phyloP scores from a whole-genome alignment of 805 yeast species.

The Wickerhamiella galacta region DNA sequence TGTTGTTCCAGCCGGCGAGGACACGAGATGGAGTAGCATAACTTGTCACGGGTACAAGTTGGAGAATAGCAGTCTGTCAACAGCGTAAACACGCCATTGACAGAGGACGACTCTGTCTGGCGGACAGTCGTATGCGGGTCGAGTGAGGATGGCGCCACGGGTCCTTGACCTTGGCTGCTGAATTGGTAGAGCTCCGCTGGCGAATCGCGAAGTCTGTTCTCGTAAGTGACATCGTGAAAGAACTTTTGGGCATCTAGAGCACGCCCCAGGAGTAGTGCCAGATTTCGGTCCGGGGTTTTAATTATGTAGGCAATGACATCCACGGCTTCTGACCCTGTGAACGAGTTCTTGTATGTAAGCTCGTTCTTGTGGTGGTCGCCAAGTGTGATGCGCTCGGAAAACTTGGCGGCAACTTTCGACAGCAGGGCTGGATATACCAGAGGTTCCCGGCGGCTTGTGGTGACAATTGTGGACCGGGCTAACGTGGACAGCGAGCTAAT shows the following conservation, averaged over 20 bases:
- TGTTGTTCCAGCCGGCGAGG: conserved; percentile 93
- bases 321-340: conserved; percentile 87
- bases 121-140: conserved; percentile 9
- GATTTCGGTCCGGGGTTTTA: conserved; percentile 76
- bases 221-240: conserved; percentile 90
- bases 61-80: conserved; percentile 94
- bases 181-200: conserved; percentile 77
- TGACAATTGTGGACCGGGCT: conserved; percentile 28
- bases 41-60: conserved; percentile 73
- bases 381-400: conserved; percentile 49
- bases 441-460: conserved; percentile 39
- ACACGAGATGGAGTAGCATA: conserved; percentile 92
- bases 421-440: conserved; percentile 78
- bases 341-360: conserved; percentile 77
- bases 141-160: conserved; percentile 3
- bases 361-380: conserved; percentile 83
- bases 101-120: conserved; percentile 17
- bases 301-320: conserved; percentile 75
- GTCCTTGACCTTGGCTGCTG: conserved; percentile 7
- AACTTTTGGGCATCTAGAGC: conserved; percentile 87
- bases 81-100: conserved; percentile 84
- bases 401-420: conserved; percentile 66
- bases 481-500: conserved; percentile 11
- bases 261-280: conserved; percentile 78
- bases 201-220: conserved; percentile 82